Conservation (phyloP, 805 yeast genomes). For the Candida coquimbonensis region DNA sequence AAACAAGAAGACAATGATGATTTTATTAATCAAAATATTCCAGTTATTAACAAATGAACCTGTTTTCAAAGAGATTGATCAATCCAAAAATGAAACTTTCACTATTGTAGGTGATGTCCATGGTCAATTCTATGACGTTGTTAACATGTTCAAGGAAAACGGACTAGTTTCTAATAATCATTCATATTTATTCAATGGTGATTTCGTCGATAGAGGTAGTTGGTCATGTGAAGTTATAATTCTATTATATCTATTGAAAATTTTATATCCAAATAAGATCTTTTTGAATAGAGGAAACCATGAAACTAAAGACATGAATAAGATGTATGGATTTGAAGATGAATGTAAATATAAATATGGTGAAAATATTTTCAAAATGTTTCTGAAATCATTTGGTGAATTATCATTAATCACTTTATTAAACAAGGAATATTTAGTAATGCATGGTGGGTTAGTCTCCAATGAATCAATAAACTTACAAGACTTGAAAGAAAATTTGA, state of each 20-base stretch:
- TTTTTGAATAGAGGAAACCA: conserved; percentile 92
- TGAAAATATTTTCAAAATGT: conserved; percentile 71
- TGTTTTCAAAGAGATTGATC: conserved; percentile 63
- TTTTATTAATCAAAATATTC: conserved; percentile 68
- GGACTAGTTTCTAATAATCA: conserved; percentile 65
- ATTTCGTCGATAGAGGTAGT: conserved; percentile 95
- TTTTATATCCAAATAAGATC: conserved; percentile 61
- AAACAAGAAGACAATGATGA: conserved; percentile 79
- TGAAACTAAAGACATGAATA: conserved; percentile 95
- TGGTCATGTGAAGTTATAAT: conserved; percentile 98
- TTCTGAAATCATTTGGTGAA: conserved; percentile 77
- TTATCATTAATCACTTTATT: conserved; percentile 83
- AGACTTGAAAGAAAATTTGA: conserved; percentile 64
- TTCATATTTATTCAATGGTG: conserved; percentile 87
- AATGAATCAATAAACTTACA: conserved; percentile 62
- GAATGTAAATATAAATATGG: conserved; percentile 90
- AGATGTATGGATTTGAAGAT: conserved; percentile 92
- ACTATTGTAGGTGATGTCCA: conserved; percentile 98
- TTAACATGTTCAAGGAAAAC: conserved; percentile 67
- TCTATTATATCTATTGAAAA: conserved; percentile 66
- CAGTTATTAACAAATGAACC: conserved; percentile 58
- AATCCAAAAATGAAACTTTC: conserved; percentile 25
- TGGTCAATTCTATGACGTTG: conserved; percentile 89
- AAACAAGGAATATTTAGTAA: conserved; percentile 71
- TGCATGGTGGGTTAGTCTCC: conserved; percentile 95